These are phyloP conservation scores for Cymbopogon flexuosus DNA, from an alignment of 202 grass and related monocot species.

Conservation along the genomic window DNA sequence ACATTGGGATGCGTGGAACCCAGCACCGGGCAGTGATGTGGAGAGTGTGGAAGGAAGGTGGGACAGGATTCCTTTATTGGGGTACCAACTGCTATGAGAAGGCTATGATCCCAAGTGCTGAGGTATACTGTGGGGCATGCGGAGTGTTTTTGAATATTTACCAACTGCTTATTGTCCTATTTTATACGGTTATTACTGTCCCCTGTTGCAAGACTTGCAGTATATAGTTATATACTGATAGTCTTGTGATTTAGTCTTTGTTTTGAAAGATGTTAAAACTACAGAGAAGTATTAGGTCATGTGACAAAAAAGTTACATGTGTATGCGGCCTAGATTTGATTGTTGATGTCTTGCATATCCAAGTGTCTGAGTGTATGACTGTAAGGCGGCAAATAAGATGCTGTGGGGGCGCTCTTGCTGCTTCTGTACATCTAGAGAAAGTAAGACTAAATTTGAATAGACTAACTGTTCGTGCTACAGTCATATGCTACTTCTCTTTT, in stretches of 20 bases:
- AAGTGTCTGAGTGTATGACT: not conserved
- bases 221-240: not conserved
- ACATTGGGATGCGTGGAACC: constrained; percentile 93
- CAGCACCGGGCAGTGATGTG: constrained; percentile 97
- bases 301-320: not conserved
- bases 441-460: not conserved
- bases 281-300: not conserved
- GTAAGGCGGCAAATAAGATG: not conserved
- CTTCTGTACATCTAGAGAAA: not conserved
- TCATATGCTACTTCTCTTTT: not conserved
- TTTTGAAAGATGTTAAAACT: not conserved
- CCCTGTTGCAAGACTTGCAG: not conserved
- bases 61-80: constrained; percentile 94
- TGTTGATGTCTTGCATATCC: not conserved
- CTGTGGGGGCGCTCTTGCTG: not conserved
- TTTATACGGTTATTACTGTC: not conserved
- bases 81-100: constrained; percentile 96
- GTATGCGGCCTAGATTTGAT: not conserved
- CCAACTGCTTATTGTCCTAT: not conserved
- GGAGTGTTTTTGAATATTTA: not conserved
- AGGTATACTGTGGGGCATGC: constrained; percentile 45
- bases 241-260: not conserved
- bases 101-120: constrained; percentile 76
- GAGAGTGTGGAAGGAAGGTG: constrained; percentile 96
- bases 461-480: not conserved